phyloP scores from a whole-genome alignment of 208 protist species.

The Wallacemonas sp. region DNA sequence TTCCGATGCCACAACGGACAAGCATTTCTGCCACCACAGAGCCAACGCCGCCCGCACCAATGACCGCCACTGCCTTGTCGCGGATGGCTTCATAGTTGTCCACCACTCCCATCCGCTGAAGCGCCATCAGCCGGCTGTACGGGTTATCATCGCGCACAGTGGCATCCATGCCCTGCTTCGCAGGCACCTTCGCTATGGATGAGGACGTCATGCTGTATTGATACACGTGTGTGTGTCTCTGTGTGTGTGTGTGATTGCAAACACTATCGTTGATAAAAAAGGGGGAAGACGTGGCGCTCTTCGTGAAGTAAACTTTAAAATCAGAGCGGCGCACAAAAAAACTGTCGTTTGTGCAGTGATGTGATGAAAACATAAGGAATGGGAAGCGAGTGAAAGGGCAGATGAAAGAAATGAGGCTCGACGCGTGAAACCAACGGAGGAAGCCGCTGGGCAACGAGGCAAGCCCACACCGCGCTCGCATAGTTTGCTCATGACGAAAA shows the following conservation, averaged over 20 bases:
- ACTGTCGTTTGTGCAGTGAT: too few species aligned
- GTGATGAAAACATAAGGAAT: too few species aligned
- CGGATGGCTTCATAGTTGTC: conserved; percentile 96
- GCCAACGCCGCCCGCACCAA: conserved; percentile 96
- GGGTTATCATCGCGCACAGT: conserved; percentile 94
- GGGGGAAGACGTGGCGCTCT: too few species aligned
- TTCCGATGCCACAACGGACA: conserved; percentile 96
- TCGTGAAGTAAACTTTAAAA: too few species aligned
- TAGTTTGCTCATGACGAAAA: too few species aligned
- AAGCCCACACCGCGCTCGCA: too few species aligned
- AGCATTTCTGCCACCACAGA: conserved; percentile 98
- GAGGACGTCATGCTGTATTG: neutral
- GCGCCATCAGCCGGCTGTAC: conserved; percentile 95
- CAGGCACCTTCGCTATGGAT: neutral
- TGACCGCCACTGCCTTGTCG: conserved; percentile 87
- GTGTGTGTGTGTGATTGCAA: neutral
- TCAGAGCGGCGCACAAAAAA: too few species aligned
- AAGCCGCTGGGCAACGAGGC: too few species aligned
- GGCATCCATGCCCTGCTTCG: conserved; percentile 60
- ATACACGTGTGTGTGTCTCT: neutral
- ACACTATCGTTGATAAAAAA: too few species aligned
- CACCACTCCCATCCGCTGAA: conserved; percentile 98
- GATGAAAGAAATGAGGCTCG: too few species aligned
- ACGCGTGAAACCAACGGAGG: too few species aligned
- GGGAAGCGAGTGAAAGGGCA: too few species aligned